phyloP scores from a whole-genome alignment of 805 yeast genomes.

The Ogataea nonfermentans region DNA sequence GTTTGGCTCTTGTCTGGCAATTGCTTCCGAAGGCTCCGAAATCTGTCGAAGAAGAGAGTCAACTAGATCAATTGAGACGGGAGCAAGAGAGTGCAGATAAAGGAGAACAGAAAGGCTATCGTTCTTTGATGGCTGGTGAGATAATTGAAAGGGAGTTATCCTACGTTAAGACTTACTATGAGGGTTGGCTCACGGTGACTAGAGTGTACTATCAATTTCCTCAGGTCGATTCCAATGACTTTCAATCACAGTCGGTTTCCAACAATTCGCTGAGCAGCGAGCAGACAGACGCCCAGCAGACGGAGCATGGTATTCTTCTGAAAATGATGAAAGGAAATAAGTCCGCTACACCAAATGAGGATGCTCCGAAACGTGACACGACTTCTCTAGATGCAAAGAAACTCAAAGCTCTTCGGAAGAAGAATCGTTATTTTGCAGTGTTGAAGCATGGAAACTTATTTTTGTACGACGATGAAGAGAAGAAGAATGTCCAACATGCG shows the following conservation, averaged over 20 bases:
- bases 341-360: conserved; percentile 4
- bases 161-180: conserved; percentile 61
- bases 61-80: conserved; percentile 31
- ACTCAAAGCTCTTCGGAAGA: conserved; percentile 42
- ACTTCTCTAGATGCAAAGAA: conserved; percentile 36
- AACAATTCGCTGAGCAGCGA: conserved; percentile 13
- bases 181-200: conserved; percentile 86
- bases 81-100: conserved; percentile 25
- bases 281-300: conserved; percentile 3
- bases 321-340: conserved; percentile 22
- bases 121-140: conserved; percentile 54
- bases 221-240: conserved; percentile 32
- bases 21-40: conserved; percentile 35
- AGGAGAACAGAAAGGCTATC: conserved; percentile 30
- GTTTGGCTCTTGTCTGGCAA: conserved; percentile 41
- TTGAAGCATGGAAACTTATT: conserved; percentile 86
- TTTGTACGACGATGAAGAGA: conserved; percentile 69
- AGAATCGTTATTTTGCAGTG: conserved; percentile 65
- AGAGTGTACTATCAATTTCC: conserved; percentile 65
- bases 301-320: conserved; percentile 12
- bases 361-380: conserved; percentile 23
- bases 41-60: conserved; percentile 23
- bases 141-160: conserved; percentile 57
- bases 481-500: conserved; percentile 70
- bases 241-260: conserved; percentile 15